These are phyloP conservation scores for Ballota nigra DNA, from an alignment of 257 asterid genomes.

Conservation along the genomic window DNA sequence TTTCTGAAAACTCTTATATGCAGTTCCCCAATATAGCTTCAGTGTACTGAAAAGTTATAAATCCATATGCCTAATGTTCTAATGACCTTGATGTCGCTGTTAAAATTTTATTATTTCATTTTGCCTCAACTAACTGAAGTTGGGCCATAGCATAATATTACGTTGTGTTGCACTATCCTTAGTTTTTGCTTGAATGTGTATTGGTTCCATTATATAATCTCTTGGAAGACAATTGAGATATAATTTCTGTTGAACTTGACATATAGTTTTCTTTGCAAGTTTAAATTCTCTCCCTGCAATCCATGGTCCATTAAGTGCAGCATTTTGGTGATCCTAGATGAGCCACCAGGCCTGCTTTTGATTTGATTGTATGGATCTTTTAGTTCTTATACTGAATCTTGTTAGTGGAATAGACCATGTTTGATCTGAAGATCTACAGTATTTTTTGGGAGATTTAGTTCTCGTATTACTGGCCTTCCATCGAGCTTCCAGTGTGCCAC, in stretches of 20 bases:
- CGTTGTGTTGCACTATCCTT: not conserved
- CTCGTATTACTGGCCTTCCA: not conserved
- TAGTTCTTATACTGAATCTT: not conserved
- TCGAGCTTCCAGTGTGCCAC: constrained; percentile 8
- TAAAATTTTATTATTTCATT: not conserved
- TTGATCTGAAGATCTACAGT: constrained; percentile 6
- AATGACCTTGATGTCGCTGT: not conserved
- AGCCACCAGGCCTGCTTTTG: not conserved
- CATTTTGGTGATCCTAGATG: not conserved
- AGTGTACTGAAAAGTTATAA: not conserved
- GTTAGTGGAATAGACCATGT: not conserved
- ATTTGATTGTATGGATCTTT: constrained; percentile 1
- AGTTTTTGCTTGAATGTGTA: not conserved
- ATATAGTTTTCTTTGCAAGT: constrained; percentile 8
- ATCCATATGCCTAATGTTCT: constrained; percentile 13
- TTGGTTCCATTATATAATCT: not conserved
- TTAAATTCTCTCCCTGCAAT: not conserved
- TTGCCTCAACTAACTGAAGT: not conserved
- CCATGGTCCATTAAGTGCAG: not conserved
- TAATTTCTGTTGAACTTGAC: not conserved
- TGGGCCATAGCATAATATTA: not conserved
- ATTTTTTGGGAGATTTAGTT: not conserved
- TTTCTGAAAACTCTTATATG: not conserved
- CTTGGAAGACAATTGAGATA: constrained; percentile 9
- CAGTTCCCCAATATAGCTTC: constrained; percentile 1